Evolutionary conservation across 116 monocot species (phyloP).

Genomic region (Dioscorea cayenensis): DNA sequence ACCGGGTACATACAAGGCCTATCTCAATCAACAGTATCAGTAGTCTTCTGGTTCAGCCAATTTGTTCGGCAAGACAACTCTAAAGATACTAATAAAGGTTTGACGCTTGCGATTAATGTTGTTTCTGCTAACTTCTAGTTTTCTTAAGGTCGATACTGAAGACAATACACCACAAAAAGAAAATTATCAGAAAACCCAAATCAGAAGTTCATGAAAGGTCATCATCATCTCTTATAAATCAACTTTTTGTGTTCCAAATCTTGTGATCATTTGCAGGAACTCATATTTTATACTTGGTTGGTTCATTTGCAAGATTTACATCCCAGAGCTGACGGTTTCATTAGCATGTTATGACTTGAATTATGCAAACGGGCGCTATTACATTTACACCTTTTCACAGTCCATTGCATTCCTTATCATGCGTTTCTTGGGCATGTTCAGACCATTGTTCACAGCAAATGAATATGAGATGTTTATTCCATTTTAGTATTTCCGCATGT

Average conservation of each 20-base stretch:
- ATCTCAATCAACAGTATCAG: slow-evolving; percentile 46
- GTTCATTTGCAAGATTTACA: slow-evolving; percentile 1
- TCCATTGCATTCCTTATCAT: slow-evolving; percentile 50
- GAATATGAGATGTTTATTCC: neutral
- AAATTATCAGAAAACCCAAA: slow-evolving; percentile 18
- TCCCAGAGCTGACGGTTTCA: slow-evolving; percentile 17
- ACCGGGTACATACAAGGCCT: slow-evolving; percentile 47
- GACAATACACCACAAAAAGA: slow-evolving; percentile 1
- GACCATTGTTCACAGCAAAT: slow-evolving; percentile 12
- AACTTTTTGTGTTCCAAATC: neutral
- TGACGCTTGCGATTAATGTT: neutral
- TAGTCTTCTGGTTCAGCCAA: slow-evolving; percentile 72
- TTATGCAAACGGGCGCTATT: slow-evolving; percentile 26
- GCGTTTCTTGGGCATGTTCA: slow-evolving; percentile 57
- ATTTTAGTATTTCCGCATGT: neutral
- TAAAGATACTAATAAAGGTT: slow-evolving; percentile 46
- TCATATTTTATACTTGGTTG: neutral
- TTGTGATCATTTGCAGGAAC: neutral
- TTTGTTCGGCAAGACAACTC: slow-evolving; percentile 43
- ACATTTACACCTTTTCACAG: slow-evolving; percentile 55
- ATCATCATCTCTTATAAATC: neutral
- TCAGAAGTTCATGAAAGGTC: slow-evolving; percentile 28
- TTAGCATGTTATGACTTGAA: slow-evolving; percentile 21
- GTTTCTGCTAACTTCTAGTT: neutral
- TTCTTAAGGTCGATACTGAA: slow-evolving; percentile 43